These are phyloP conservation scores for Globisporangium sylvaticum DNA, from an alignment of 352 stramenopile species.

Conservation along the genomic window DNA sequence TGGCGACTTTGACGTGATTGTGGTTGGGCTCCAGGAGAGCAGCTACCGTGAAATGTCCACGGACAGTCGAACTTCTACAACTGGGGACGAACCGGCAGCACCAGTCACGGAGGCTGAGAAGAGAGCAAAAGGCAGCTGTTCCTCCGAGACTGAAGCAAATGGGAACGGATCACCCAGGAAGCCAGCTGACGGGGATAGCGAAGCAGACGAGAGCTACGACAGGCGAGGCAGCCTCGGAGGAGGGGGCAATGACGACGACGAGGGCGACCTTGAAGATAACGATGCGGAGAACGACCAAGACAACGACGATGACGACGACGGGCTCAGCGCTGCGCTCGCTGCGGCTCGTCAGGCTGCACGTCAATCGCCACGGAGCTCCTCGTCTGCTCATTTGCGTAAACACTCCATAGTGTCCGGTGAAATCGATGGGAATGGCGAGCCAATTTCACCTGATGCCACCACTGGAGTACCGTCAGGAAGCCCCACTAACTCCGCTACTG, in stretches of 20 bases:
- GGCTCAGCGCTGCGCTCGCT: slow-evolving; percentile 16
- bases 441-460: not conserved
- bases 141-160: not conserved
- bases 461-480: not conserved
- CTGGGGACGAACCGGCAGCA: not conserved
- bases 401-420: not conserved
- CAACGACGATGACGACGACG: slow-evolving; percentile 27
- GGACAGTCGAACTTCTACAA: slow-evolving; percentile 1
- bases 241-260: slow-evolving; percentile 5
- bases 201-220: slow-evolving; percentile 21
- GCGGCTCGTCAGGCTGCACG: slow-evolving; percentile 2
- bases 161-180: not conserved
- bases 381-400: not conserved
- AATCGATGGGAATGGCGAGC: not conserved
- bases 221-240: slow-evolving; percentile 4
- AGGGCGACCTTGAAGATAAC: slow-evolving; percentile 23
- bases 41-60: slow-evolving; percentile 55
- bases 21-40: slow-evolving; percentile 78
- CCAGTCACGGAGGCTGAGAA: not conserved
- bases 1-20: slow-evolving; percentile 82
- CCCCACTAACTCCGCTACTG: not conserved
- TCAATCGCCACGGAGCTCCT: not conserved
- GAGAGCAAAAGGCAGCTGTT: not conserved
- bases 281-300: slow-evolving; percentile 23
- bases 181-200: slow-evolving; percentile 14